Conservation (phyloP, 75 land plant genomes). For the Selaginella tamariscina region DNA sequence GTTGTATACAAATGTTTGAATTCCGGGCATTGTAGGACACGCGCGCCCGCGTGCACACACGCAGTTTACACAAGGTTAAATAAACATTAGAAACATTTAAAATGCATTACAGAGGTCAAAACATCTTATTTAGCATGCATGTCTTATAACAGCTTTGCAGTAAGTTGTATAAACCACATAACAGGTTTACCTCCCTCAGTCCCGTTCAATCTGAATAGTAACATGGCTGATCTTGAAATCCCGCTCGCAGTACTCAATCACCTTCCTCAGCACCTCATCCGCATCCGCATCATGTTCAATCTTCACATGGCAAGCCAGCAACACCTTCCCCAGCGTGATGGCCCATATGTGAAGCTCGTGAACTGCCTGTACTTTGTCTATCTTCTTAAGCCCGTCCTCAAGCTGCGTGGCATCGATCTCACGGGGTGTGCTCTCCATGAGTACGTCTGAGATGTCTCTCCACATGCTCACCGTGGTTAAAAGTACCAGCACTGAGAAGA, state of each 20-base stretch:
- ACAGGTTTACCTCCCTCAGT: too few relatives aligned
- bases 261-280: slow-evolving; percentile 48
- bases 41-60: too few relatives aligned
- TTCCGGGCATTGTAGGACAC: too few relatives aligned
- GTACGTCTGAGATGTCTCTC: slow-evolving; percentile 53
- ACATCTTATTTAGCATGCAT: too few relatives aligned
- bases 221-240: slow-evolving; percentile 76
- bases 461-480: slow-evolving; percentile 58
- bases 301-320: slow-evolving; percentile 75
- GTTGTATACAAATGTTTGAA: too few relatives aligned
- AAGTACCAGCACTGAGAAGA: slow-evolving; percentile 69
- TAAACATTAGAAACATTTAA: too few relatives aligned
- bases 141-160: too few relatives aligned
- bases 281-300: slow-evolving; percentile 61
- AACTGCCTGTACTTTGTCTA: slow-evolving; percentile 57
- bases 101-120: too few relatives aligned
- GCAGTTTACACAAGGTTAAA: too few relatives aligned
- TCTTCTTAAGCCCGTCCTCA: slow-evolving; percentile 50
- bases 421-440: slow-evolving; percentile 89
- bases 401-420: slow-evolving; percentile 67
- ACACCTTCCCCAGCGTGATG: slow-evolving; percentile 59
- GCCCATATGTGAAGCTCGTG: slow-evolving; percentile 94
- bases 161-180: too few relatives aligned
- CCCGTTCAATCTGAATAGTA: slow-evolving; percentile 78
- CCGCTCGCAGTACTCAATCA: slow-evolving; percentile 41